A percentile compares a stretch with the other conserved stretches of the same genome.
phyloP scores from a whole-genome alignment of 2,329 filamentous ascomycete genomes.

The Leptographium wingfieldii region DNA sequence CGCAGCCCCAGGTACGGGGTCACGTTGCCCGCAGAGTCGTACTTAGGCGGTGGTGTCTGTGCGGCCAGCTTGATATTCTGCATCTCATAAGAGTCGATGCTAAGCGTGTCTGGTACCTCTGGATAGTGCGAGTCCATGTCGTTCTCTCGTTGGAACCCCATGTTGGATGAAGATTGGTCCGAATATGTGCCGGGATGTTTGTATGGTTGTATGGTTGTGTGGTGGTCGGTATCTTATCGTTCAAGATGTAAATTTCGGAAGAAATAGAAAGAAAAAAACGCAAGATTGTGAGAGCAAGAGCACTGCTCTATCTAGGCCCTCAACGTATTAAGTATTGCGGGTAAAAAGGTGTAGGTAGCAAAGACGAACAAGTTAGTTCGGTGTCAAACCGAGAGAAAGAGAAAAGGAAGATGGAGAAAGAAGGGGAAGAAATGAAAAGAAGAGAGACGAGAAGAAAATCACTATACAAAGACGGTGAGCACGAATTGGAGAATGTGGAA shows the following conservation, averaged over 20 bases:
- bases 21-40: constrained; percentile 52
- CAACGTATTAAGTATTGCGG: neutral
- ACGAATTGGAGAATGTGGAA: neutral
- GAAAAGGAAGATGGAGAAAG: neutral
- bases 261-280: constrained; percentile 5
- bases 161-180: constrained; percentile 6
- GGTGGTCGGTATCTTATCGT: neutral
- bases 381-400: neutral
- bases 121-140: constrained; percentile 13
- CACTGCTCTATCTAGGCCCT: neutral
- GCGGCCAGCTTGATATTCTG: constrained; percentile 25
- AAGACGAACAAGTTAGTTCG: constrained; percentile 1
- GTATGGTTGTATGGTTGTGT: neutral
- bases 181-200: constrained; percentile 1
- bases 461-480: neutral
- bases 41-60: constrained; percentile 16
- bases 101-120: constrained; percentile 19
- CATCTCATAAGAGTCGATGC: constrained; percentile 20
- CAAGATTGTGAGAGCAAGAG: neutral
- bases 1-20: constrained; percentile 88
- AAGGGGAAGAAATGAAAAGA: neutral
- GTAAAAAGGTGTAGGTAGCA: neutral
- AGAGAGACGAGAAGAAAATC: neutral
- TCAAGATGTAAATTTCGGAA: neutral
- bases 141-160: constrained; percentile 17